Evolutionary conservation across 225 moss, liverwort and hornwort genomes (phyloP).

Genomic region (Thuidium tamariscinum): DNA sequence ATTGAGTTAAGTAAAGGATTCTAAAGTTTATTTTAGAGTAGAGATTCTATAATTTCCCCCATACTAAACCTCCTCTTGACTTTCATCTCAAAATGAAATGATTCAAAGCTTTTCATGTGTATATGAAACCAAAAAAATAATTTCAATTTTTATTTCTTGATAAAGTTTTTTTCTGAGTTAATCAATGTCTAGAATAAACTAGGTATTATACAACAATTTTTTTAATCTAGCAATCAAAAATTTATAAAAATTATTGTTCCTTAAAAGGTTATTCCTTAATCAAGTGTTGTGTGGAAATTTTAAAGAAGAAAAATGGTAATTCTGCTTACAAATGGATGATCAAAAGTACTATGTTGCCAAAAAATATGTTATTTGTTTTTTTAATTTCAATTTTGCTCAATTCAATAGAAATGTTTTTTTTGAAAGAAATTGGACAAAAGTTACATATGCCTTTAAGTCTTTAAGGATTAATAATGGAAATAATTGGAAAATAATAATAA

Average conservation of each 20-base stretch:
- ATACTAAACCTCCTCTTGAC: not conserved
- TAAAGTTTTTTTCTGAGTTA: fast-evolving
- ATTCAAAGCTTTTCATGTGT: not conserved
- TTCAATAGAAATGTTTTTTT: not conserved
- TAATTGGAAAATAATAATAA: not conserved
- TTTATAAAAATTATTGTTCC: too few species aligned
- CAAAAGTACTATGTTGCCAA: too few species aligned
- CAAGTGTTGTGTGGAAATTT: not conserved
- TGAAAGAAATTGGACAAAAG: not conserved
- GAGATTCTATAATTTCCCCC: fast-evolving
- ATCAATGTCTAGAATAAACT: fast-evolving
- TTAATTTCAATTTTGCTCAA: too few species aligned
- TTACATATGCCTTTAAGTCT: too few species aligned
- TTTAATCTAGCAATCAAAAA: too few species aligned
- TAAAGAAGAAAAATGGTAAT: not conserved
- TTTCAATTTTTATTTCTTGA: not conserved
- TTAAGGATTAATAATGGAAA: fast-evolving
- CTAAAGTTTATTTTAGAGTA: not conserved
- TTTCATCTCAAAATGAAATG: not conserved
- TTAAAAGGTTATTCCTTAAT: not conserved
- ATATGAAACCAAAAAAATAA: not conserved
- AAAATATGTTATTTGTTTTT: fast-evolving
- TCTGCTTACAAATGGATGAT: not conserved
- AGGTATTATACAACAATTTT: too few species aligned
- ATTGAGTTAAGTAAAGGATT: not conserved